Base-by-base conservation (phyloP, 805 yeast genomes). In the Candida endomychidarum region DNA sequence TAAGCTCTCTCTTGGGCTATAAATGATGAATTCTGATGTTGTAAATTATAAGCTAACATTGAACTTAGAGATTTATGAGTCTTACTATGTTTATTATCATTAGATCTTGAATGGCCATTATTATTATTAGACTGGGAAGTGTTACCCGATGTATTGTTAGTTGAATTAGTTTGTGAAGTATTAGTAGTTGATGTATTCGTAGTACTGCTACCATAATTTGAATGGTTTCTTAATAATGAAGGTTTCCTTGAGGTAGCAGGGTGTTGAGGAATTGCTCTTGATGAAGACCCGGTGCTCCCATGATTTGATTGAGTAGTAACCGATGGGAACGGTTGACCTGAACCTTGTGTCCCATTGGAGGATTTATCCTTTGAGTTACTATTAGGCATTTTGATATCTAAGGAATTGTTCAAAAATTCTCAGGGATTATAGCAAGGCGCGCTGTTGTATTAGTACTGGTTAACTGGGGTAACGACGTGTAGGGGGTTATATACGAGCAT, bases 1-100 rank as follows among this genome's bases (percentile, higher is more conserved):
- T 85, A 85, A 0, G 80, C 75, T 50, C 73, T 73, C 54, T 86
- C 93, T 52, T 84, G 90, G 3, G 80, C 76, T 42, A 71, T 52
- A 53, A 77, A 78, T 40, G 41, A 42, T 7, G 47, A 38, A 29
- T 45, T 47, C 12, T 47, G 48, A 27, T 47, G 48, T 18, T 47
- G 51, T 31, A 47, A 38, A 37, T 47, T 47, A 33, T 42, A 34
- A 5, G 51, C 49, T 19, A 47, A 38, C 45, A 42, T 45, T n/a
- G 46, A 38, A 31, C 51, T 41, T 11, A 47, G 18, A 5, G 46
- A 32, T 32, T 35, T 47, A 35, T 46, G 47, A 7, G 42, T 21
- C 17, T 43, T 34, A n/a, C 15, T 20, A 10, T 8, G 9, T 27
- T 47, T 47, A 1, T 26, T 41, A 31, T 41, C 37, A 36, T 36